phyloP scores from a whole-genome alignment of 345 rosid species.

The Syzygium oleosum region DNA sequence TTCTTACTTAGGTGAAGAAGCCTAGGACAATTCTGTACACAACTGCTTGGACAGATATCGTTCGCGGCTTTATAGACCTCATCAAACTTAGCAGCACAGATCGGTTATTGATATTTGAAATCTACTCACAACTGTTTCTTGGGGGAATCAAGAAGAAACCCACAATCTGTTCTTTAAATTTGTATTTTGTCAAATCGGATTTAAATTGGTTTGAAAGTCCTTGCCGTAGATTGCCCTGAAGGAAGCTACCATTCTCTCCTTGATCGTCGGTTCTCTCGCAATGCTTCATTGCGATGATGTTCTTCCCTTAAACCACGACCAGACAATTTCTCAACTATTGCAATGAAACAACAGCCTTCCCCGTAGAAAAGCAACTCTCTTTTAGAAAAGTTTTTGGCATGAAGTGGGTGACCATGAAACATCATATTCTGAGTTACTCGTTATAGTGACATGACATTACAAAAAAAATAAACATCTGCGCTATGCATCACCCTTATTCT shows the following conservation, averaged over 20 bases:
- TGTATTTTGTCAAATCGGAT: neutral
- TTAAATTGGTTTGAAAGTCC: neutral
- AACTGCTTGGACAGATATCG: too few species aligned
- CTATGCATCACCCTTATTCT: neutral
- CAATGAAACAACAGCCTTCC: neutral
- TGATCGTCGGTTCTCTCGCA: rapidly evolving
- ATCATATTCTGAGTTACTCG: neutral
- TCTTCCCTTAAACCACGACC: neutral
- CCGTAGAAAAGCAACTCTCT: neutral
- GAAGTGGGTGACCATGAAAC: neutral
- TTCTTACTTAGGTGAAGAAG: too few species aligned
- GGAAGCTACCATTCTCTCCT: neutral
- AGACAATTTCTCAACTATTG: neutral
- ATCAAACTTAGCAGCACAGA: too few species aligned
- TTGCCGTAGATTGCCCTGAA: neutral
- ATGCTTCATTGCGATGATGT: neutral
- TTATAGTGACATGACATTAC: neutral
- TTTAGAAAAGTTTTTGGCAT: neutral
- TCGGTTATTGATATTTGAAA: too few species aligned
- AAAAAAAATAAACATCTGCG: neutral
- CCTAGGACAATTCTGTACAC: too few species aligned
- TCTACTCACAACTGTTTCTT: too few species aligned
- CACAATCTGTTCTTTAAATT: neutral
- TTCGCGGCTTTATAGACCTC: too few species aligned
- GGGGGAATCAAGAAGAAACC: neutral